Evolutionary conservation across 2,329 filamentous ascomycete species (phyloP).

Genomic region (Penicillium sp.): DNA sequence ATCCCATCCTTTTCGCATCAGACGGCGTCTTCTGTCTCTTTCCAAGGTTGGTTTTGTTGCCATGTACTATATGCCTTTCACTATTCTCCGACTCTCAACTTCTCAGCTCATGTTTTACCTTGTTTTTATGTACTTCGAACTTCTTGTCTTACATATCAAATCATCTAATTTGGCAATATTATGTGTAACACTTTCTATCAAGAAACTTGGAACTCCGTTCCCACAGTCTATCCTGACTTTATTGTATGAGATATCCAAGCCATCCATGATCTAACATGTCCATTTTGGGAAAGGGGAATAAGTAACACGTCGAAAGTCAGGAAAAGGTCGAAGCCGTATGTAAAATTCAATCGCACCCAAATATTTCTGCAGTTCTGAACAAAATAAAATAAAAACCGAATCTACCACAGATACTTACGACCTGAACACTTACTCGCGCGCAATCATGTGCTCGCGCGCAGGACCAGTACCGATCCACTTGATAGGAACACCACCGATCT

Average conservation of each 20-base stretch:
- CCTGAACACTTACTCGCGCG: conserved; percentile 33
- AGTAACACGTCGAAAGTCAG: conserved; percentile 11
- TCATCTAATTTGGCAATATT: conserved; percentile 2
- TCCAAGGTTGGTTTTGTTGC: not conserved
- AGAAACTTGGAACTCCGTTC: too few relatives aligned
- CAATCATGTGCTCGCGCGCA: conserved; percentile 59
- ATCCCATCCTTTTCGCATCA: conserved; percentile 24
- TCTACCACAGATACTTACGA: conserved; percentile 15
- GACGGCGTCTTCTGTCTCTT: conserved; percentile 25
- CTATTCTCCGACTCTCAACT: conserved; percentile 14
- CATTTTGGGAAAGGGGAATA: conserved; percentile 10
- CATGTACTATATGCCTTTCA: conserved; percentile 16
- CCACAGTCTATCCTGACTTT: not conserved
- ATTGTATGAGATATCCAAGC: conserved; percentile 3
- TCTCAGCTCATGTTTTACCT: conserved; percentile 22
- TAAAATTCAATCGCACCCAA: conserved; percentile 19
- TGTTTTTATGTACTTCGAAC: conserved; percentile 3
- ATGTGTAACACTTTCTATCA: conserved; percentile 1
- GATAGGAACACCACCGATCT: conserved; percentile 53
- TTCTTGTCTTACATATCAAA: conserved; percentile 1
- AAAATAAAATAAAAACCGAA: conserved; percentile 2
- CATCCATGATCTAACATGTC: conserved; percentile 6
- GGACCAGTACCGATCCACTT: conserved; percentile 63
- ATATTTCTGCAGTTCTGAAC: conserved; percentile 14
- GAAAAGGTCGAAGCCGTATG: conserved; percentile 12